Base-by-base conservation (phyloP, 176 grass and related monocot genomes). In the Elymus sibiricus region DNA sequence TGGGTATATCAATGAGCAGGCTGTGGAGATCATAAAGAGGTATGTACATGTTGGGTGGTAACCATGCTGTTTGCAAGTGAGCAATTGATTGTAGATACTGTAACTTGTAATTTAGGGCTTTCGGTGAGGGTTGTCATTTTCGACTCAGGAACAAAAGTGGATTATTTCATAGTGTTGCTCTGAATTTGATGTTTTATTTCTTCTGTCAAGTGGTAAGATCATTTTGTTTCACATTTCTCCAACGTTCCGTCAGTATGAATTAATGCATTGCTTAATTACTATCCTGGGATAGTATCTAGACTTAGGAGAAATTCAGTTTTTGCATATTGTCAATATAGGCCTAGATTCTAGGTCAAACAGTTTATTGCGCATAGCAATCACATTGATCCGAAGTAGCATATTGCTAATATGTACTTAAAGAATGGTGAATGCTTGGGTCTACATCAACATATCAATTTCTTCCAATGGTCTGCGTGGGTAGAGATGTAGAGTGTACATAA, bases 1-100 rank as follows among this genome's bases (percentile, higher is more conserved):
- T 85, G 97, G 97, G 62, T 99, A 99, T 86, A 90, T 99, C 43
- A 99, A 96, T 75, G 97, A 94, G 38, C 94, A 96, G 84, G 94
- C 97, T 85, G 90, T 99, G 22, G 90, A 96, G 63, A 96, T 99
- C 74, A 94, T 99, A 56, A 99, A 96, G 90, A 90, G 94, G 94
- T 99, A 79, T 16, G 72, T 25, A 5, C 49, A 78, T 77, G 22
- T 15, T 56, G 17, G 55, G 14, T 65, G 62, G 27, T 53, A 75
- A 1, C 11, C 11, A n/a, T 87, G 61, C 27, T 74, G 9, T 49
- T 26, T 76, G 44, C 66, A 69, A 74, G 27, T 75, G n/a, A 58
- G 35, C 26, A 56, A 56, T 64, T 76, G 5, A 11, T 71, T 38
- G 34, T 40, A 17, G n/a, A 56, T 55, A 11, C 17, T 22, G 5